These are phyloP conservation scores for Vitellaria paradoxa DNA, from an alignment of 179 eudicot genomes.

Conservation along the genomic window DNA sequence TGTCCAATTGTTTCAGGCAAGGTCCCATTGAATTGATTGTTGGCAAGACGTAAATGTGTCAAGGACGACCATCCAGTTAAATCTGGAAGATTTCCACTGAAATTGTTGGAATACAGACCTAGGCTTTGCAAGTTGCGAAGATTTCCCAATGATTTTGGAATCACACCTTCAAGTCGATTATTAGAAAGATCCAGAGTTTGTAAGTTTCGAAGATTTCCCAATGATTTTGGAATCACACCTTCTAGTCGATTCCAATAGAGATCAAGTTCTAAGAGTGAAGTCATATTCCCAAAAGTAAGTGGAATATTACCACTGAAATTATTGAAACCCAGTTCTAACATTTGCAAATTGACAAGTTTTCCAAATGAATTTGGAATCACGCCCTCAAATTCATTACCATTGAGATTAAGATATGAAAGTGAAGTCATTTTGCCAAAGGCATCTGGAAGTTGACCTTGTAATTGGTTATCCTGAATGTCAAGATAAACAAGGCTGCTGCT, in stretches of 20 bases:
- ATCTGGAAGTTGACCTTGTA: conserved; percentile 14
- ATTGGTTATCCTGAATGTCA: not conserved
- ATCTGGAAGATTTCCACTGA: not conserved
- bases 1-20: not conserved
- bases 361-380: too few relatives aligned
- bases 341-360: too few relatives aligned
- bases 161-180: conserved; percentile 8
- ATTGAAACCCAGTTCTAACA: too few relatives aligned
- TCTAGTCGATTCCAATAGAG: too few relatives aligned
- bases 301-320: too few relatives aligned
- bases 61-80: not conserved
- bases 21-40: conserved; percentile 12
- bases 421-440: conserved; percentile 15
- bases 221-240: too few relatives aligned
- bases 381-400: not conserved
- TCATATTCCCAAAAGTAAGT: too few relatives aligned
- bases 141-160: conserved; percentile 21
- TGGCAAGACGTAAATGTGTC: not conserved
- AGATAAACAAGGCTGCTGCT: conserved; percentile 4
- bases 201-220: too few relatives aligned
- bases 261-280: too few relatives aligned
- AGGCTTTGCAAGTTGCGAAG: conserved; percentile 13
- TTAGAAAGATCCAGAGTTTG: too few relatives aligned
- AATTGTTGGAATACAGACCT: not conserved
- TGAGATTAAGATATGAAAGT: conserved; percentile 22